phyloP scores from a whole-genome alignment of 169 alveolate genomes.

The Plasmodium inui region DNA sequence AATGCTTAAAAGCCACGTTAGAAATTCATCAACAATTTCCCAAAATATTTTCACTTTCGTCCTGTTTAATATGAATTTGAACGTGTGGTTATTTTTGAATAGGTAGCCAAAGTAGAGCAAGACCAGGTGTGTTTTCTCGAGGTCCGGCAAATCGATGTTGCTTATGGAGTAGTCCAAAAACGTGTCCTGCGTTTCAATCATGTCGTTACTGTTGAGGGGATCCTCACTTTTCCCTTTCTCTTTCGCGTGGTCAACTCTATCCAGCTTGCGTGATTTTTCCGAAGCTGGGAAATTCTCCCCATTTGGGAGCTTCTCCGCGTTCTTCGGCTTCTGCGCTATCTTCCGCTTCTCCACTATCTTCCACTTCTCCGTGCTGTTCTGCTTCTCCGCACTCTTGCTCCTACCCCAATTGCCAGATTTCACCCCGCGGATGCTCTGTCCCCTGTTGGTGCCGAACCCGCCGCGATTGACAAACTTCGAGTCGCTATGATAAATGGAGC shows the following conservation, averaged over 20 bases:
- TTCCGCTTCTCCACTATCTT: not conserved
- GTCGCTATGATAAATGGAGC: conserved; percentile 63
- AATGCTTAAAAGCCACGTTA: conserved; percentile 43
- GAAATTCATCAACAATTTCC: conserved; percentile 59
- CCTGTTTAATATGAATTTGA: conserved; percentile 57
- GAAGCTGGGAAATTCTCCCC: not conserved
- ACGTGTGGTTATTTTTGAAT: conserved; percentile 65
- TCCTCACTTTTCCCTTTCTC: not conserved
- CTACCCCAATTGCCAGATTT: not conserved
- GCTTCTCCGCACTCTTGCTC: not conserved
- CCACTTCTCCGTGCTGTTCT: not conserved
- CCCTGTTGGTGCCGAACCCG: not conserved
- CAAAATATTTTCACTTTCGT: conserved; percentile 55
- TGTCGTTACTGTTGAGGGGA: not conserved
- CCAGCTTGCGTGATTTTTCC: not conserved
- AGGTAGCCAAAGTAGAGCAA: conserved; percentile 50
- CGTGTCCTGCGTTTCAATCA: conserved; percentile 54
- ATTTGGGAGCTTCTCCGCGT: not conserved
- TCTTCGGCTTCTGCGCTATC: not conserved
- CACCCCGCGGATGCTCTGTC: not conserved
- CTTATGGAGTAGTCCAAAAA: conserved; percentile 55
- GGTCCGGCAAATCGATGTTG: conserved; percentile 55
- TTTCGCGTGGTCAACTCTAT: not conserved
- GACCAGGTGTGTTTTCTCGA: conserved; percentile 54
- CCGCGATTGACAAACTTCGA: conserved; percentile 5